A percentile compares a stretch with the other conserved stretches of the same genome.
Conservation (phyloP, 2,329 filamentous ascomycete species). For the Penicillium sp. region DNA sequence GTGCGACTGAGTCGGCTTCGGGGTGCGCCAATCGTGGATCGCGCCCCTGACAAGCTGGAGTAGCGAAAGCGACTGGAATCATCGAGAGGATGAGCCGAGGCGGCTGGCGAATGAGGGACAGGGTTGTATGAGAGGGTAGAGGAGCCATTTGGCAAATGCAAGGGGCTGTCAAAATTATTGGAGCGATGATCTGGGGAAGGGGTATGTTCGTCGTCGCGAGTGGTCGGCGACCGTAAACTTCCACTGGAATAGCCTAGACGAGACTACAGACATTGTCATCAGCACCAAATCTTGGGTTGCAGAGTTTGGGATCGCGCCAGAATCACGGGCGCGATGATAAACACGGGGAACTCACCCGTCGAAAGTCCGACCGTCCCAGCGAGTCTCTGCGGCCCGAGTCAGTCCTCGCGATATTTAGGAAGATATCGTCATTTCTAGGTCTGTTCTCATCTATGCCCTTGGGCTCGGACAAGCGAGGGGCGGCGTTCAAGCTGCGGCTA, state of each 20-base stretch:
- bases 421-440: slow-evolving; percentile 46
- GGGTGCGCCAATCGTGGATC: slow-evolving; percentile 38
- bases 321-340: background rate
- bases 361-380: slow-evolving; percentile 38
- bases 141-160: slow-evolving; percentile 36
- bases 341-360: slow-evolving; percentile 34
- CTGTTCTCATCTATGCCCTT: slow-evolving; percentile 39
- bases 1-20: slow-evolving; percentile 39
- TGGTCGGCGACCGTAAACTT: slow-evolving; percentile 36
- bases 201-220: slow-evolving; percentile 34
- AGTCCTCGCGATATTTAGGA: slow-evolving; percentile 48
- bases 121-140: slow-evolving; percentile 31
- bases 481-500: slow-evolving; percentile 25
- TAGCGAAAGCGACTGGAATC: slow-evolving; percentile 38
- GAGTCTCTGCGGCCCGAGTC: slow-evolving; percentile 41
- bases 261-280: slow-evolving; percentile 25
- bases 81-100: slow-evolving; percentile 42
- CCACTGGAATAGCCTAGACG: slow-evolving; percentile 38
- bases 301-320: slow-evolving; percentile 5
- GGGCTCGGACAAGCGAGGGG: slow-evolving; percentile 30
- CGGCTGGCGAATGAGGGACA: slow-evolving; percentile 29
- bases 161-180: slow-evolving; percentile 35
- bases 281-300: background rate
- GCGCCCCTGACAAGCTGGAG: slow-evolving; percentile 32
- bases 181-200: slow-evolving; percentile 39